Evolutionary conservation across 257 asterid genomes (phyloP).

Genomic region (Salvia miltiorrhiza): DNA sequence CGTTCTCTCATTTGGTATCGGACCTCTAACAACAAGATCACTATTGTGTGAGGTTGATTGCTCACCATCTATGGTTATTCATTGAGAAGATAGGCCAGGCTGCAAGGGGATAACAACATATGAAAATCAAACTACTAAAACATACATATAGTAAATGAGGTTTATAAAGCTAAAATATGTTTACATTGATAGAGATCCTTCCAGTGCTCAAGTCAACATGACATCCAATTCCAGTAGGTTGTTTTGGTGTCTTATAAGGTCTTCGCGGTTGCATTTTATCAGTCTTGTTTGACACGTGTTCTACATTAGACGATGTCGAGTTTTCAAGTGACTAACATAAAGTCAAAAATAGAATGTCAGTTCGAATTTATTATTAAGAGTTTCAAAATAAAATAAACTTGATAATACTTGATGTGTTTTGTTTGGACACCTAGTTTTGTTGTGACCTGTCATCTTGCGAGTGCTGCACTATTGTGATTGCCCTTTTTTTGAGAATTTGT

Average conservation of each 20-base stretch:
- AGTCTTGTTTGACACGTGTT: background rate
- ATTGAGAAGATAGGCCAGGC: background rate
- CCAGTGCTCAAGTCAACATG: background rate
- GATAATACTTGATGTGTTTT: background rate
- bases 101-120: background rate
- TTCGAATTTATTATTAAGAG: no score
- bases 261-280: no score
- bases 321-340: background rate
- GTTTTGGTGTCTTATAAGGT: no score
- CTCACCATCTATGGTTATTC: background rate
- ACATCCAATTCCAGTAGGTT: background rate
- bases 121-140: no score
- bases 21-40: no score
- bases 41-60: background rate
- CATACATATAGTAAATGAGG: no score
- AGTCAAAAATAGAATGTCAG: no score
- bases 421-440: background rate
- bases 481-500: background rate
- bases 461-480: background rate
- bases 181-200: background rate
- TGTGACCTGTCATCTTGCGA: background rate
- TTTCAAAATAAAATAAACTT: no score
- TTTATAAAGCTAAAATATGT: background rate
- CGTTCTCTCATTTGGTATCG: background rate
- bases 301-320: background rate